Base-by-base conservation (phyloP, 441 rosid genomes). In the Cnidoscolus chayamansa region DNA sequence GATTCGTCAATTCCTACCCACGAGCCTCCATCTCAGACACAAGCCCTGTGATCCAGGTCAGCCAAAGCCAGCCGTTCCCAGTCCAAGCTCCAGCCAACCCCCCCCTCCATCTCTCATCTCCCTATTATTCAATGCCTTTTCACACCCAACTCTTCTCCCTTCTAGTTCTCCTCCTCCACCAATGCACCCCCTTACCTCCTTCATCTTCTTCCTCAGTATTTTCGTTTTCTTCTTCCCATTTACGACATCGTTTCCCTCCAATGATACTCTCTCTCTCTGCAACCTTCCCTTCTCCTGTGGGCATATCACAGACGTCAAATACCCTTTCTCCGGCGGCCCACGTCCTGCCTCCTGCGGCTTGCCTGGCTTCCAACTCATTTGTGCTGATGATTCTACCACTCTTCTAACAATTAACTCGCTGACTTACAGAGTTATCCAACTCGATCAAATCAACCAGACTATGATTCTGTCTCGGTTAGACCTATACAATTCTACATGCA, bases 281-380 rank as follows among this genome's bases (percentile, higher is more conserved):
- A 45, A 37, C 59, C 63, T 45, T 0, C 70, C 63, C 70, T 68
- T 78, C 83, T 78, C 71, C n/a, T 81, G 86, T 59, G 84, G 85
- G 2, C 15, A 43, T 64, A 57, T 83, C 48, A 60, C 13, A 3
- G 65, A 77, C 78, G 31, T 79, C 55, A 7, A 78, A 63, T 81
- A 79, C 80, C 86, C 86, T 64, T 82, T 85, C 83, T 75, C 78
- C 57, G 81, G 82, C 70, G 83, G 80, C 66, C 30, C 25, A 31
- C 81, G 78, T 37, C 88, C 86, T 7, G n/a, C 60, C 54, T 10
- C 67, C 77, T 82, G 84, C 66, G 83, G 81, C 48, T 80, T 70
- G 0, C 86, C 82, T 4, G 78, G 71, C 11, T 81, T 81, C 73
- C 78, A 17, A 37, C 83, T 84, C 58, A 35, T 51, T 30, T 77